Evolutionary conservation across 352 stramenopile genomes (phyloP).

Genomic region (Blastocystis sp.): DNA sequence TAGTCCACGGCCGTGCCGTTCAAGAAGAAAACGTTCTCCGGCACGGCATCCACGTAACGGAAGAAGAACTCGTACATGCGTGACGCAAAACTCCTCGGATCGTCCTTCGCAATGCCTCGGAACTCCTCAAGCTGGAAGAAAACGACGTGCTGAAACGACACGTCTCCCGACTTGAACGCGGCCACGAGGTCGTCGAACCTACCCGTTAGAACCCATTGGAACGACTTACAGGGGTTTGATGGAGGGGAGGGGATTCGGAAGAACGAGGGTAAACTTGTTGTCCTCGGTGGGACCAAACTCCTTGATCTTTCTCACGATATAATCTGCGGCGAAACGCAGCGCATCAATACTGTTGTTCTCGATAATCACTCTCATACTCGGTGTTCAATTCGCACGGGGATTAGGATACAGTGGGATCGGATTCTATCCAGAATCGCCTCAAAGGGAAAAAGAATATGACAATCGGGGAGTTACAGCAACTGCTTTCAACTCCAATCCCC

Average conservation of each 20-base stretch:
- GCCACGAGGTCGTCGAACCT: slow-evolving; percentile 50
- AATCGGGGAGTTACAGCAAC: not conserved
- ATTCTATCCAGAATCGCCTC: not conserved
- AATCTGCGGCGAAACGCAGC: slow-evolving; percentile 54
- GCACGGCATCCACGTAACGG: slow-evolving; percentile 56
- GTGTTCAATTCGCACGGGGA: too few relatives aligned
- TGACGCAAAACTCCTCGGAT: slow-evolving; percentile 60
- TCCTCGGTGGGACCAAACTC: slow-evolving; percentile 18
- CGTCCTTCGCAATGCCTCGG: slow-evolving; percentile 45
- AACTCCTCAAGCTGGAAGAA: slow-evolving; percentile 74
- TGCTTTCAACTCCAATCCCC: too few relatives aligned
- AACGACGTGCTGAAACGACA: slow-evolving; percentile 54
- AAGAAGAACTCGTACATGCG: slow-evolving; percentile 72
- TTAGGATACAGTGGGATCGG: too few relatives aligned
- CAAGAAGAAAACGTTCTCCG: slow-evolving; percentile 65
- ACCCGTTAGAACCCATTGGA: not conserved
- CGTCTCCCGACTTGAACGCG: slow-evolving; percentile 6
- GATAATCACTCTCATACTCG: slow-evolving; percentile 68
- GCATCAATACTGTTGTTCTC: slow-evolving; percentile 57
- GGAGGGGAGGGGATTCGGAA: slow-evolving; percentile 64
- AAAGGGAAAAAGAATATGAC: not conserved
- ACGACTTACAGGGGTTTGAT: slow-evolving; percentile 39
- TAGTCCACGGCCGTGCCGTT: slow-evolving; percentile 38
- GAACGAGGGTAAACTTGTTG: slow-evolving; percentile 49
- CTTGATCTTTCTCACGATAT: slow-evolving; percentile 69